Evolutionary conservation across 306 rosid genomes (phyloP).

Genomic region (Fragaria nilgerrensis): DNA sequence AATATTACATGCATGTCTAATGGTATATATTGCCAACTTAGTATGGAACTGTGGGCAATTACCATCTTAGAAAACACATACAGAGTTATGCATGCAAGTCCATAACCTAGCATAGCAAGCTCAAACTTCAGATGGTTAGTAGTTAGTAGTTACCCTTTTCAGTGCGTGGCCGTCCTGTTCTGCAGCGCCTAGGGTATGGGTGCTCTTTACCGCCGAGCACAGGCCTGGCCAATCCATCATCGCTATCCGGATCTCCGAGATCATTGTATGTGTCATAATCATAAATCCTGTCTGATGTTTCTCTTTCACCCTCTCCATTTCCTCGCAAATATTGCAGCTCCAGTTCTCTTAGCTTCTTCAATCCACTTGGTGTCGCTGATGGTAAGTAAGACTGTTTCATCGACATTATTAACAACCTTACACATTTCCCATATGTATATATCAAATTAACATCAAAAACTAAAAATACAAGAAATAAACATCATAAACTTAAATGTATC

Average conservation of each 20-base stretch:
- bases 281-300: slow-evolving; percentile 42
- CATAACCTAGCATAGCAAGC: not conserved
- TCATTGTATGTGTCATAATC: slow-evolving; percentile 76
- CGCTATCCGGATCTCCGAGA: slow-evolving; percentile 49
- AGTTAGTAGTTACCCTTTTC: slow-evolving; percentile 28
- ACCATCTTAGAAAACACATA: too few species aligned
- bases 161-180: slow-evolving; percentile 62
- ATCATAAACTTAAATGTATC: too few species aligned
- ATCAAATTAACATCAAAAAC: too few species aligned
- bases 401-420: not conserved
- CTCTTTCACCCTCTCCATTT: slow-evolving; percentile 50
- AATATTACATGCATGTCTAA: too few species aligned
- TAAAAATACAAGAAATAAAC: too few species aligned
- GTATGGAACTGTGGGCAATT: too few species aligned
- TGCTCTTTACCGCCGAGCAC: slow-evolving; percentile 50
- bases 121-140: not conserved
- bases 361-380: slow-evolving; percentile 59
- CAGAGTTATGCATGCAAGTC: not conserved
- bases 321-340: slow-evolving; percentile 44
- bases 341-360: slow-evolving; percentile 41
- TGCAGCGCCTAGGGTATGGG: slow-evolving; percentile 69
- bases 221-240: slow-evolving; percentile 33
- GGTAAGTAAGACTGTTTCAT: slow-evolving; percentile 59
- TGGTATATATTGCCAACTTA: too few species aligned
- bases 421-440: too few species aligned